Base-by-base conservation (phyloP, 2,329 filamentous ascomycete species). In the Rutstroemia sp. region DNA sequence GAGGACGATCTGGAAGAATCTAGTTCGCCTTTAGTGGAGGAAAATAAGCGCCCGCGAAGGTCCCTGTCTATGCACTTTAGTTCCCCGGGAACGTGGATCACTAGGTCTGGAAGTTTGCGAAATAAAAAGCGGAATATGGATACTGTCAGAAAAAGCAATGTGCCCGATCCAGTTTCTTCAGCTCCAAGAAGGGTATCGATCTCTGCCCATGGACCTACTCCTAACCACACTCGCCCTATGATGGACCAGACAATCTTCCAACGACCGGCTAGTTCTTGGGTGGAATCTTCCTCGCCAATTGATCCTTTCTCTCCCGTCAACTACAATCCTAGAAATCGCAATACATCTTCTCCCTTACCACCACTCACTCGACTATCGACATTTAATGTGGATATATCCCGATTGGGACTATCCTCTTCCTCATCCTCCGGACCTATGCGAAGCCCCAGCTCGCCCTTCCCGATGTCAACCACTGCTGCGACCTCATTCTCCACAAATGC, bases 21-120 rank as follows among this genome's bases (percentile, higher is more conserved):
- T 17, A 53, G 40, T 19, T 51, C 48, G 21, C 55, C 49, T 30
- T 16, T 30, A 40, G 36, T 36, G 21, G 49, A 48, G 34, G 54
- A 48, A 14, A 38, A 52, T 40, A 77, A 75, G 62, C 72, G 69
- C 51, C 71, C 78, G 12, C 75, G 73, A 54, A 76, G 78, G 57
- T 83, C 82, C 16, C 71, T 81, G 25, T 84, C 83, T 16, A 78
- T 82, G 74, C 80, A 82, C 54, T 81, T 86, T 58, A 74, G 75
- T 58, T 79, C 81, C 1, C 75, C 81, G 16, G 74, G 72, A 50
- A 78, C 72, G 50, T 84, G 81, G 80, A 78, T 83, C 60, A 71
- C 78, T 36, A 78, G 73, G 66, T 74, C 76, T 8, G 77, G 79
- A 54, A 85, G 82, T 69, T 66, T 84, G 53, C 77, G 80, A 49